Conservation (phyloP, 192 early-diverging fungal species). For the Gonapodya prolifera region DNA sequence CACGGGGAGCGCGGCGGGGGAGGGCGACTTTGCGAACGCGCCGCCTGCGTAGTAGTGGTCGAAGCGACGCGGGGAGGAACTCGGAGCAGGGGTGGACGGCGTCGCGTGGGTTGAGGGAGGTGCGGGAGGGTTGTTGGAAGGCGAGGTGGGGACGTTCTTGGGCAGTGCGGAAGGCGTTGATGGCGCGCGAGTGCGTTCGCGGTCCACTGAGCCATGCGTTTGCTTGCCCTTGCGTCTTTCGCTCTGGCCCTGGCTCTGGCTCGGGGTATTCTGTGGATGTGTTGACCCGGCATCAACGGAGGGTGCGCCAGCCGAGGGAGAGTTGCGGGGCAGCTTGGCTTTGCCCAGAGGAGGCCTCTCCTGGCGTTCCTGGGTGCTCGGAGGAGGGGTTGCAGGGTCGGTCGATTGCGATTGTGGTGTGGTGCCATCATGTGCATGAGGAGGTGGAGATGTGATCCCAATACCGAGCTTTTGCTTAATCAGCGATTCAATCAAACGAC, state of each 20-base stretch:
- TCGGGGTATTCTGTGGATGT: background rate
- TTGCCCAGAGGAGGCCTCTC: background rate
- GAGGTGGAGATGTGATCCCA: background rate
- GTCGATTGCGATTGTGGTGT: background rate
- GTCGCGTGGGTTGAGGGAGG: background rate
- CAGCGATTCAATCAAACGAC: background rate
- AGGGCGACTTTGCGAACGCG: background rate
- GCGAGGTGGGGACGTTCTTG: background rate
- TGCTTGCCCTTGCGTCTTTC: background rate
- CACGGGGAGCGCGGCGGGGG: background rate
- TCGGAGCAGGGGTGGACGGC: background rate
- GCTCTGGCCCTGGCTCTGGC: background rate
- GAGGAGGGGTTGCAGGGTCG: background rate
- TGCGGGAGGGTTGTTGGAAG: background rate
- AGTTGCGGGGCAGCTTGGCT: background rate
- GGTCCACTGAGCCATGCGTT: background rate
- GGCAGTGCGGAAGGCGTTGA: background rate
- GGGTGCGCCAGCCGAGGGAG: background rate
- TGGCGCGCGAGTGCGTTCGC: background rate
- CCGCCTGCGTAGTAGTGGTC: conserved; percentile 6
- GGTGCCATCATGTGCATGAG: no score
- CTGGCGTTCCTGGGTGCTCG: background rate
- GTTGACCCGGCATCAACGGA: background rate
- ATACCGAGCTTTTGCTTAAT: background rate
- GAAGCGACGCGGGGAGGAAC: background rate